Percentiles rank a stretch among this genome's conserved stretches.
Conservation (phyloP, 2,329 filamentous ascomycete genomes). For the Cryphonectria naterciae region DNA sequence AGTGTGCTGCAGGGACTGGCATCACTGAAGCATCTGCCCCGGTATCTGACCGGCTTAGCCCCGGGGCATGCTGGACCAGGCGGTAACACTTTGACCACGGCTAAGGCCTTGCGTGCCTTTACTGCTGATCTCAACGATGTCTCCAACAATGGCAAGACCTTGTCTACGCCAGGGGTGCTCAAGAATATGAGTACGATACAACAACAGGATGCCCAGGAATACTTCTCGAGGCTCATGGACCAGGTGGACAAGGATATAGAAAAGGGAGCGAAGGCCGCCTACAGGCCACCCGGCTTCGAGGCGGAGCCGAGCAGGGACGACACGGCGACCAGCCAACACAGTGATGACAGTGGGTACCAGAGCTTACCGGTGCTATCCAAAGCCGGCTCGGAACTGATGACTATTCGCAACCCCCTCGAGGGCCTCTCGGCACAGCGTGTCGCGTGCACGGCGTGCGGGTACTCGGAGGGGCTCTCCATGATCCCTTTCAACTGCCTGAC, state of each 20-base stretch:
- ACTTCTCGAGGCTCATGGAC: constrained; percentile 87
- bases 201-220: constrained; percentile 97
- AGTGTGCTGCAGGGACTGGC: constrained; percentile 87
- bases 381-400: constrained; percentile 40
- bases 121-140: constrained; percentile 72
- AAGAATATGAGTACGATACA: constrained; percentile 96
- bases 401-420: constrained; percentile 76
- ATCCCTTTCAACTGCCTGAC: constrained; percentile 95
- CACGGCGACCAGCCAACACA: constrained; percentile 51
- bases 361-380: constrained; percentile 48
- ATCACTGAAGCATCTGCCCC: constrained; percentile 70
- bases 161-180: constrained; percentile 81
- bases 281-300: constrained; percentile 46
- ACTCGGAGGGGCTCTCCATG: constrained; percentile 85
- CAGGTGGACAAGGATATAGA: constrained; percentile 79
- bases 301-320: constrained; percentile 46
- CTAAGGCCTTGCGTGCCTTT: constrained; percentile 63
- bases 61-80: constrained; percentile 13
- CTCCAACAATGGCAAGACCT: constrained; percentile 71
- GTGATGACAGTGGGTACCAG: constrained; percentile 62
- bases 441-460: constrained; percentile 82
- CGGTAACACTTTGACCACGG: constrained; percentile 38
- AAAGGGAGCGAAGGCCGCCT: constrained; percentile 46
- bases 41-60: constrained; percentile 62
- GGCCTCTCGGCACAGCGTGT: constrained; percentile 87